Percentiles rank a stretch among this genome's conserved stretches.
Conservation (phyloP, 1,284 basidiomycete species). For the Agroathelia rolfsii region DNA sequence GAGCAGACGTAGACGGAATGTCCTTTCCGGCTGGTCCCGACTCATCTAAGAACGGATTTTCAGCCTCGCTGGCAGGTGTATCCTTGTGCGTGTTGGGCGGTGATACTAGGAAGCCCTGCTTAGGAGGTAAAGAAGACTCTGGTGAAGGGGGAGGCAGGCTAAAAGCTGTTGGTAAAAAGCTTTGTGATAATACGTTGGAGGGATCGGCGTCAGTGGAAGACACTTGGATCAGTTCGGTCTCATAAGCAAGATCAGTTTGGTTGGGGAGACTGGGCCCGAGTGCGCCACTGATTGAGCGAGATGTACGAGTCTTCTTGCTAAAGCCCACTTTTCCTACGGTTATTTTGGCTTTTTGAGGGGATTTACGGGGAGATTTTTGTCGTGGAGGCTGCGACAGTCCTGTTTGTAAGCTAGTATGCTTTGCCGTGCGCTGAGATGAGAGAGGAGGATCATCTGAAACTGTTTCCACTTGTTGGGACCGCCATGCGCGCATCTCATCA, state of each 20-base stretch:
- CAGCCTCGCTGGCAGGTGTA: too few relatives aligned
- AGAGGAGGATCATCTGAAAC: conserved; percentile 24
- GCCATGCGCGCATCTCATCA: conserved; percentile 60
- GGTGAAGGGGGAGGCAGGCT: conserved; percentile 67
- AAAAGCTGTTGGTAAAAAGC: conserved; percentile 51
- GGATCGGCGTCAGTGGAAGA: conserved; percentile 19
- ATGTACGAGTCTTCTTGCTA: conserved; percentile 34
- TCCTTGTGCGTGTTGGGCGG: conserved; percentile 8
- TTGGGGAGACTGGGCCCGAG: conserved; percentile 26
- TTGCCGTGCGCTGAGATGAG: conserved; percentile 10
- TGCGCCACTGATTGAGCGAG: too few relatives aligned
- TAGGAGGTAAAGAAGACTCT: conserved; percentile 40
- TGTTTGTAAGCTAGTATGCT: too few relatives aligned
- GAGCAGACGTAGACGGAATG: conserved; percentile 10
- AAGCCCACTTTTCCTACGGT: conserved; percentile 31
- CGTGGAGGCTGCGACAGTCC: too few relatives aligned
- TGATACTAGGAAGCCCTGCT: conserved; percentile 27
- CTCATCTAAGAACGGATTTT: conserved; percentile 11
- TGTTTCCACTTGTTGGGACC: too few relatives aligned
- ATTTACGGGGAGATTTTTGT: conserved; percentile 30
- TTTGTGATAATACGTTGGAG: conserved; percentile 14
- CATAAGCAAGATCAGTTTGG: conserved; percentile 43
- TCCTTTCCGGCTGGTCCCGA: conserved; percentile 13
- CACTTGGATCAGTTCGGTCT: conserved; percentile 55
- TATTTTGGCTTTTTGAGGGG: conserved; percentile 26